These are phyloP conservation scores for Cladosporium sp. DNA, from an alignment of 2,329 filamentous ascomycete species.

Conservation along the genomic window DNA sequence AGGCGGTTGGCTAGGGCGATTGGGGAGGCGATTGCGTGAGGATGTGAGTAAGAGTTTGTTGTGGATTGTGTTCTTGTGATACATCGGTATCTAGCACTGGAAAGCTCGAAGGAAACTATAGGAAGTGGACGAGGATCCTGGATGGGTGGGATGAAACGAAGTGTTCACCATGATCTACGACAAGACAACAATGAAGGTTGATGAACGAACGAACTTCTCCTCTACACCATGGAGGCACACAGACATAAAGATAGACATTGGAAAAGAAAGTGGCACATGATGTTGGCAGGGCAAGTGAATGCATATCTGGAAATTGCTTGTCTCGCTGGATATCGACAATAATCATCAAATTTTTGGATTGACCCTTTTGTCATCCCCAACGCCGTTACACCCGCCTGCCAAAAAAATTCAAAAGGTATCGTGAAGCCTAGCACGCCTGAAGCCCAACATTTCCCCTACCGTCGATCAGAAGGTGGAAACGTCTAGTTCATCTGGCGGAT, in stretches of 20 bases:
- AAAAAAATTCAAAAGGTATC: constrained; percentile 20
- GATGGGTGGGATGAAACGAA: not conserved
- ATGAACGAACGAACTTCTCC: not conserved
- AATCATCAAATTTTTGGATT: constrained; percentile 19
- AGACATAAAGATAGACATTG: not conserved
- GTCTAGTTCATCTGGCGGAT: constrained; percentile 97
- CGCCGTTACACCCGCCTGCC: constrained; percentile 21
- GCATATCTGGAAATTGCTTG: constrained; percentile 19
- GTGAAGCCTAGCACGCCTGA: constrained; percentile 19
- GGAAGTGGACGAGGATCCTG: not conserved
- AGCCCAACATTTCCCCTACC: constrained; percentile 16
- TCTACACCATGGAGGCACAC: not conserved
- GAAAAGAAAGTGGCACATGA: constrained; percentile 10
- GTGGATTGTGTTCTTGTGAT: too few species aligned
- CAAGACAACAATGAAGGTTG: not conserved
- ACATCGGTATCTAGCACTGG: too few species aligned
- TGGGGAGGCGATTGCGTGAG: constrained; percentile 42
- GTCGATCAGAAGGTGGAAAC: constrained; percentile 7
- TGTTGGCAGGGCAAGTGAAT: constrained; percentile 22
- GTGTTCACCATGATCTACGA: not conserved
- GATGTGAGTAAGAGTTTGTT: too few species aligned
- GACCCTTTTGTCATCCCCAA: constrained; percentile 16
- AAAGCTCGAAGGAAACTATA: not conserved
- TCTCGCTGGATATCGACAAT: constrained; percentile 19
- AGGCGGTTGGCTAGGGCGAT: constrained; percentile 47